Base-by-base conservation (phyloP, 129 eudicot species). In the carrot (Daucus carota) region DNA sequence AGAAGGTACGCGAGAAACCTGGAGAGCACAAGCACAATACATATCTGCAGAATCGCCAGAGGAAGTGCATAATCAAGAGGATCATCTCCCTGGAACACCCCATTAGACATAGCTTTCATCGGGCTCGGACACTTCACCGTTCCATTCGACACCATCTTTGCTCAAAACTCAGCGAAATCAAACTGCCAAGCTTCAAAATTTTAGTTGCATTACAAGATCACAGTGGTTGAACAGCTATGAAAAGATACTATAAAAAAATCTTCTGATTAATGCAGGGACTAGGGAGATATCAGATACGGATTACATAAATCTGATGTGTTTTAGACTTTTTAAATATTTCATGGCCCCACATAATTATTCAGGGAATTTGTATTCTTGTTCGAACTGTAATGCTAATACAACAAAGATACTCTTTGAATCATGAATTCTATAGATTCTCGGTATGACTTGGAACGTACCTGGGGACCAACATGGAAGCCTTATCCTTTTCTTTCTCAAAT, bases 21-120 rank as follows among this genome's bases (percentile, higher is more conserved):
- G 3, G 72, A 32, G 45, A 67, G 42, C 16, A 67, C 18, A 2
- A 67, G 72, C 72, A 67, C 72, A 0, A 67, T 32, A 36, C 72
- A 67, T 32, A 67, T 67, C 43, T 67, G 72, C 11, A 67, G 34
- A 34, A 67, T 67, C 16, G 72, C 72, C 7, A 67, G 9, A 16
- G 72, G 72, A 67, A 67, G 72, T 67, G 72, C 72, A 67, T 31
- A 67, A 67, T 67, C 28, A 16, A 67, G 72, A 67, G 72, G 72
- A 67, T 34, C n/a, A 67, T 67, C 42, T 32, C 72, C 72, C 8
- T 67, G 72, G 24, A 67, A 67, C n/a, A 67, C 72, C 34, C 72
- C 72, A 67, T 67, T 67, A 16, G 72, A 67, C 18, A 44, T 34
- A 32, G 72, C 72, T 34, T 67, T 32, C 72, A 67, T 67, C 0